phyloP scores from a whole-genome alignment of 202 grass and related monocot genomes.

The Setaria viridis region DNA sequence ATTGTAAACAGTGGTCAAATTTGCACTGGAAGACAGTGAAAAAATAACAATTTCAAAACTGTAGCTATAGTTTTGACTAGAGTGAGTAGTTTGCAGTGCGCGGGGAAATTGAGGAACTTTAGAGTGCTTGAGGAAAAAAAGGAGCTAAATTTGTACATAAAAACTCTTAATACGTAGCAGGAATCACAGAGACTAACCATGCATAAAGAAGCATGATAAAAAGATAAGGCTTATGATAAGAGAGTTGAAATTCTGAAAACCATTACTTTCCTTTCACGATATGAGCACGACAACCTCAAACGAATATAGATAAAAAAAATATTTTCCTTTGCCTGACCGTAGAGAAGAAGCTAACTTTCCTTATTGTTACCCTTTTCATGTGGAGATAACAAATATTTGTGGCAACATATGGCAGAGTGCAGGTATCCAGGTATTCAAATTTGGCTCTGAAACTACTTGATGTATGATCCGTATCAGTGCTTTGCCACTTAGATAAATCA shows the following conservation, averaged over 20 bases:
- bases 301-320: not conserved
- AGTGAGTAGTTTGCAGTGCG: not conserved
- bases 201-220: not conserved
- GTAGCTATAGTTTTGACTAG: not conserved
- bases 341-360: not conserved
- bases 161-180: not conserved
- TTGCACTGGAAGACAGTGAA: not conserved
- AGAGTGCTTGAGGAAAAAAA: not conserved
- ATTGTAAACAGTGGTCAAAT: not conserved
- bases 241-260: not conserved
- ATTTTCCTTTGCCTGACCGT: not conserved
- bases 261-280: not conserved
- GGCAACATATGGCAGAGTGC: constrained; percentile 65
- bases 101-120: not conserved
- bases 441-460: not conserved
- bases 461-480: not conserved
- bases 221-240: not conserved
- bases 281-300: not conserved
- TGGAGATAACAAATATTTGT: constrained; percentile 20
- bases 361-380: constrained; percentile 29
- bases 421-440: constrained; percentile 70
- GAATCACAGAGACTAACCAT: not conserved
- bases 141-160: constrained; percentile 5
- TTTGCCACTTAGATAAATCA: not conserved
- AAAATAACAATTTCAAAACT: not conserved